Base-by-base conservation (phyloP, 108 stramenopile species). In the Discostella pseudostelligera region DNA sequence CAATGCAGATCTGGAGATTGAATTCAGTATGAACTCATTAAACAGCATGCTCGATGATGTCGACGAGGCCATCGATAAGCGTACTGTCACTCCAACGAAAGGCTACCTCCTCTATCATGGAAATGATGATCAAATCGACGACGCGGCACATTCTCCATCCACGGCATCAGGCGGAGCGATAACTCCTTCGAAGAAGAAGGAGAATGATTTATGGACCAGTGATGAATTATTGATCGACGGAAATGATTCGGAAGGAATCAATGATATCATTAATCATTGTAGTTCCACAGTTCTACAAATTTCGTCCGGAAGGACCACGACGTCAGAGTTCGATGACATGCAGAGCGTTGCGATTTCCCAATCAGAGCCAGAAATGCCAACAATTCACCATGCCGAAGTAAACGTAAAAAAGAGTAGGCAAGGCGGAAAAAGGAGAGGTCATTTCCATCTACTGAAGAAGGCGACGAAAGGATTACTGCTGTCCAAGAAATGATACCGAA, bases 341-440 rank as follows among this genome's bases (percentile, higher is more conserved):
- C 46, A 47, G 21, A 62, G 61, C 21, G 20, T 62, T 62, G 46
- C 22, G 47, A 36, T 62, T 20, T 61, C 60, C 44, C 60, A 28
- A 4, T 35, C 35, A 39, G 56, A 57, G 37, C 35, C 6, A 17
- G 37, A 17, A 47, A 47, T 17, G n/a, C n/a, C n/a, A 17, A 47
- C 20, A 48, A 22, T 1, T 16, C 14, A 22, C 6, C 51, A 7
- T 24, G 12, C 28, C 21, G 26, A 14, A 2, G 8, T 29, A 5
- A 8, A 24, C 21, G 14, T 12, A n/a, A 53, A 22, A 28, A 26
- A 45, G 29, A 28, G 7, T 6, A 47, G 16, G 60, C 43, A 19
- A 40, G 61, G 8, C 16, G 61, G 36, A 14, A 55, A 55, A 28
- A 55, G 32, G 54, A 36, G 26, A 21, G 25, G 24, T 8, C 42